phyloP scores from a whole-genome alignment of 2,329 filamentous ascomycete genomes.

The Myriangium duriaei region DNA sequence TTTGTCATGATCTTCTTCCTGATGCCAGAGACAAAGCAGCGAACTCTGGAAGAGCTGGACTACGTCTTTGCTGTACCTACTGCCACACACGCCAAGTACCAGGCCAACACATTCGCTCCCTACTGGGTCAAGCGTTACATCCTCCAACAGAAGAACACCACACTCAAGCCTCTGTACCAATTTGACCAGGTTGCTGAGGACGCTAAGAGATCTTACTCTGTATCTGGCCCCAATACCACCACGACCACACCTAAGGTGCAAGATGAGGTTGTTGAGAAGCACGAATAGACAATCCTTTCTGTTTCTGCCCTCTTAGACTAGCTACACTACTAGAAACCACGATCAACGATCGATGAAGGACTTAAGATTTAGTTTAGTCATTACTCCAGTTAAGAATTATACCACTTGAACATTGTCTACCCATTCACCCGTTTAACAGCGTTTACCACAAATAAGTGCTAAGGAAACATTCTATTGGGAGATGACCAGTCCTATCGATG shows the following conservation, averaged over 20 bases:
- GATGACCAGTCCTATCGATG: no score
- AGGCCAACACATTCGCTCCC: constrained; percentile 27
- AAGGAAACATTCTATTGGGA: no score
- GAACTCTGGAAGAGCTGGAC: constrained; percentile 47
- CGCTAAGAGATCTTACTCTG: background rate
- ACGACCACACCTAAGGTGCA: background rate
- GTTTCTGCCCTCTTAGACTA: no score
- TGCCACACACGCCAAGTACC: constrained; percentile 20
- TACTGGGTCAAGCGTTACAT: constrained; percentile 36
- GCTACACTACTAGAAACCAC: no score
- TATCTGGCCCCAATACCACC: no score
- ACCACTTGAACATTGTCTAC: no score
- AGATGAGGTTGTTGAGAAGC: background rate
- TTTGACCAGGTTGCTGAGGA: constrained; percentile 2
- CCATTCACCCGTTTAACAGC: no score
- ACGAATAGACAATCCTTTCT: no score
- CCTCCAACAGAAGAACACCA: constrained; percentile 23
- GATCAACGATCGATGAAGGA: no score
- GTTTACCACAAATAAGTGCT: no score
- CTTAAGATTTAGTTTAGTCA: no score
- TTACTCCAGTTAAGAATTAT: no score
- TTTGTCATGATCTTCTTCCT: constrained; percentile 50
- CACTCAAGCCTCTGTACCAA: constrained; percentile 5
- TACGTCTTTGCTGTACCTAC: constrained; percentile 36
- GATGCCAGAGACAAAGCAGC: constrained; percentile 38